A percentile compares a stretch with the other conserved stretches of the same genome.
Evolutionary conservation across 257 asterid genomes (phyloP).

Genomic region (Verbascum thapsus): DNA sequence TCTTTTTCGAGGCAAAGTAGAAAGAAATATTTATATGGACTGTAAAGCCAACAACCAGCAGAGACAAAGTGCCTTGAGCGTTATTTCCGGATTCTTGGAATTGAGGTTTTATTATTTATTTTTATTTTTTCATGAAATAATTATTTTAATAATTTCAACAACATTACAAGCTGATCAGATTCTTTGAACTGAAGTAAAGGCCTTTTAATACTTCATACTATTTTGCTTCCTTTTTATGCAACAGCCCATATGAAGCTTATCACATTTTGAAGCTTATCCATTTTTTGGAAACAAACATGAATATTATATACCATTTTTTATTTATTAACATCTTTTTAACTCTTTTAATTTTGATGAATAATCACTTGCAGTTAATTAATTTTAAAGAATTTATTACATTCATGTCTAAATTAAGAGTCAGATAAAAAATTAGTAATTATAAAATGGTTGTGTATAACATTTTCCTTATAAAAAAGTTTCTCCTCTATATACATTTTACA

Average conservation of each 20-base stretch:
- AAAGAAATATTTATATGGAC: slow-evolving; percentile 34
- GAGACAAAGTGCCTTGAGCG: slow-evolving; percentile 39
- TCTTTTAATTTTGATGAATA: too few species aligned
- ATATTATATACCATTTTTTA: too few species aligned
- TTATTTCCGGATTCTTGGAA: slow-evolving; percentile 37
- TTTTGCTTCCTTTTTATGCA: slow-evolving; percentile 34
- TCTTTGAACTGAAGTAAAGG: slow-evolving; percentile 37
- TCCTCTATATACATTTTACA: too few species aligned
- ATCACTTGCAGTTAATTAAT: too few species aligned
- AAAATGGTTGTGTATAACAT: too few species aligned
- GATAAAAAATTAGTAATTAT: too few species aligned
- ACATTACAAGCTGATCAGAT: slow-evolving; percentile 19
- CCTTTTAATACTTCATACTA: slow-evolving; percentile 27
- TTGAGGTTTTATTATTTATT: slow-evolving; percentile 13
- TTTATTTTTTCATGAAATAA: background rate
- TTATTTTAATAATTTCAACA: background rate
- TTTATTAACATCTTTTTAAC: too few species aligned
- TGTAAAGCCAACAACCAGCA: slow-evolving; percentile 40
- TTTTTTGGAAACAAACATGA: background rate
- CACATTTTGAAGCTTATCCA: slow-evolving; percentile 26
- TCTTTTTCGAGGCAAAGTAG: slow-evolving; percentile 44
- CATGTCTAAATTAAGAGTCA: too few species aligned
- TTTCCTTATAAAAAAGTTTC: too few species aligned
- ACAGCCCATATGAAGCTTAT: slow-evolving; percentile 27
- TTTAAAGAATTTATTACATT: too few species aligned